Base-by-base conservation (phyloP, 1,284 basidiomycete genomes). In the Trichosporon faecale region DNA sequence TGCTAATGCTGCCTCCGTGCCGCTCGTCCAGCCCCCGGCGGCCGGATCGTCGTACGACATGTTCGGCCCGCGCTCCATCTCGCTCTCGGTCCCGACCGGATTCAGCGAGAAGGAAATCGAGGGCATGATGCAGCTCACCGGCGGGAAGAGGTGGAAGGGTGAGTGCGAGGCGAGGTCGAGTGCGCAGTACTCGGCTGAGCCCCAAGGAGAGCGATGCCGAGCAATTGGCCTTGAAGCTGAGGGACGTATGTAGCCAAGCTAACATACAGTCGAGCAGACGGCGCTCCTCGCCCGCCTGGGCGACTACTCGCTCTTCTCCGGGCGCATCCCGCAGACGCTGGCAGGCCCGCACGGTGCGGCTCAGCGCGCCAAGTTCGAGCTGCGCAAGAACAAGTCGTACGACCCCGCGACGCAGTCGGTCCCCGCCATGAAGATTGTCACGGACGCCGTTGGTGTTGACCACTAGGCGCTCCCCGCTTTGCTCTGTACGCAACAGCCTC, bases 231-330 rank as follows among this genome's bases (percentile, higher is more conserved):
- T n/a, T n/a, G n/a, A n/a, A n/a, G n/a, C n/a, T n/a, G n/a, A n/a
- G n/a, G n/a, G 16, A 44, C 2, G 40, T 14, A 21, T 46, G 44
- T n/a, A n/a, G 16, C 44, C n/a, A 5, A 31, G 55, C 57, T 70
- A 29, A 65, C 66, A 4, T 23, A 21, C 66, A 78, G 77, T 73
- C 0, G 70, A 71, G 46, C 72, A 74, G 69, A 64, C 73, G 44
- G 72, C 74, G 29, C 14, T 73, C 7, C 72, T 76, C 52, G 70
- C 74, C 31, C 66, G 70, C 6, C 68, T 69, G 1, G 77, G 77
- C 44, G 72, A 71, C 52, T 77, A 76, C 72, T 63, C 64, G n/a
- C 29, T 72, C 29, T 68, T 68, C 65, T 23, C 69, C 2, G 72
- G 70, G 8, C 46, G 65, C 12, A 14, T 64, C 3, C 71, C 74